Percentiles rank a stretch among this genome's conserved stretches.
phyloP scores from a whole-genome alignment of 2,329 filamentous ascomycete genomes.

The Stagonosporopsis cucurbitacearum region DNA sequence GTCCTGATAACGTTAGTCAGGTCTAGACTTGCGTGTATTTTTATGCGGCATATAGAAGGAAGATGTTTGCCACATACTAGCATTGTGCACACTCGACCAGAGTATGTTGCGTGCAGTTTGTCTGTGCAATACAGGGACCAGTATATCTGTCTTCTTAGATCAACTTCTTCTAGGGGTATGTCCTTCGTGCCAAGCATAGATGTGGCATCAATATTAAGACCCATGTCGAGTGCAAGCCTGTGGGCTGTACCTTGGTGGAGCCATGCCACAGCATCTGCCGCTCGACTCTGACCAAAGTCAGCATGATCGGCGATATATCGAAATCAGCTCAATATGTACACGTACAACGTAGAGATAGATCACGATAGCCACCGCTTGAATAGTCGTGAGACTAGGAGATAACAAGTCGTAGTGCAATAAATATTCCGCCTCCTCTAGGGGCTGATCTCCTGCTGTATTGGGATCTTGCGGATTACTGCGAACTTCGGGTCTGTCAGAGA shows the following conservation, averaged over 20 bases:
- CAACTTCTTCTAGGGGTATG: conserved; percentile 36
- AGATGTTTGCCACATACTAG: conserved; percentile 33
- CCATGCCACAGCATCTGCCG: conserved; percentile 3
- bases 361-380: conserved; percentile 47
- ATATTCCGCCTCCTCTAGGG: conserved; percentile 4
- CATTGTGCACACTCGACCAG: conserved; percentile 47
- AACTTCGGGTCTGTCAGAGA: background rate
- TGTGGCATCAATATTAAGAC: conserved; percentile 46
- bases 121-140: conserved; percentile 49
- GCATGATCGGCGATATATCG: background rate
- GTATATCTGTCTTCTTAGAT: conserved; percentile 47
- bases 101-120: conserved; percentile 46
- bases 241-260: conserved; percentile 29
- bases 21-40: background rate
- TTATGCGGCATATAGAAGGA: background rate
- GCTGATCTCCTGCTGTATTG: background rate
- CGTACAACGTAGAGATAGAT: conserved; percentile 30
- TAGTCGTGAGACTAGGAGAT: conserved; percentile 46
- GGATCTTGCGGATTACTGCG: background rate
- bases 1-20: background rate
- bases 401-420: conserved; percentile 11
- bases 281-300: background rate
- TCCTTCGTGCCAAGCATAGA: conserved; percentile 31
- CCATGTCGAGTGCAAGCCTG: conserved; percentile 49
- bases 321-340: conserved; percentile 9